Conservation (phyloP, 495 filamentous ascomycete species). For the Aspergillus avenaceus region DNA sequence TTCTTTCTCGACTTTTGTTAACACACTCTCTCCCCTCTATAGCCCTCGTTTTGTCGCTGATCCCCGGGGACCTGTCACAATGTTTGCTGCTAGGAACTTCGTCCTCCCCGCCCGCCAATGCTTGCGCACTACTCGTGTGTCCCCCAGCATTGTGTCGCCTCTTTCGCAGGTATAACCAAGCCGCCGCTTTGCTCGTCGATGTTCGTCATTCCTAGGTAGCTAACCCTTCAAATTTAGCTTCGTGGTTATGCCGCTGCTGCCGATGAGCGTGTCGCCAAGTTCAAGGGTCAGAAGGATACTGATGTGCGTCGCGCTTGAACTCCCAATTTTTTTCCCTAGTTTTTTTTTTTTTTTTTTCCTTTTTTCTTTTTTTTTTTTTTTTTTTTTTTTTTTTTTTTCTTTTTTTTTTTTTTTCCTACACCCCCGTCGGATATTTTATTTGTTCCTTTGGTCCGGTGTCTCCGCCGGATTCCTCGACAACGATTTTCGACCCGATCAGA, state of each 20-base stretch:
- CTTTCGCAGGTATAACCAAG: slow-evolving; percentile 48
- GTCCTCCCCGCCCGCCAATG: slow-evolving; percentile 52
- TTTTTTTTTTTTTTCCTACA: slow-evolving; percentile 14
- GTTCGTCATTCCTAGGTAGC: slow-evolving; percentile 13
- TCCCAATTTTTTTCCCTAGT: slow-evolving; percentile 13
- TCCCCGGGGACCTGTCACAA: slow-evolving; percentile 36
- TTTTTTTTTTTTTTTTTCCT: too few species aligned
- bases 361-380: slow-evolving; percentile 14
- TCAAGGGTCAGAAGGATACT: slow-evolving; percentile 81
- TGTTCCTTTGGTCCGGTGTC: slow-evolving; percentile 18
- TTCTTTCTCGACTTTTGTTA: slow-evolving; percentile 12
- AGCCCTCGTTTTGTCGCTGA: slow-evolving; percentile 19
- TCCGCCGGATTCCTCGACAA: slow-evolving; percentile 9
- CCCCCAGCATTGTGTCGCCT: slow-evolving; percentile 43
- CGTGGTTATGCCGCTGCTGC: slow-evolving; percentile 49
- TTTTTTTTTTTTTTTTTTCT: too few species aligned
- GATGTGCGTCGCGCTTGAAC: slow-evolving; percentile 56
- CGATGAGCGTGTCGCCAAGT: slow-evolving; percentile 81
- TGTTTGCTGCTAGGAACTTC: slow-evolving; percentile 58
- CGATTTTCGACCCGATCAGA: neutral
- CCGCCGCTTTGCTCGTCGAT: neutral
- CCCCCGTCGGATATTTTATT: slow-evolving; percentile 1
- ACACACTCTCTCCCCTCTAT: slow-evolving; percentile 10
- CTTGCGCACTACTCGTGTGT: slow-evolving; percentile 46
- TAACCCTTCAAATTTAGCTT: slow-evolving; percentile 32